These are phyloP conservation scores for Penicillium sp. DNA, from an alignment of 2,329 filamentous ascomycete genomes.

Conservation along the genomic window DNA sequence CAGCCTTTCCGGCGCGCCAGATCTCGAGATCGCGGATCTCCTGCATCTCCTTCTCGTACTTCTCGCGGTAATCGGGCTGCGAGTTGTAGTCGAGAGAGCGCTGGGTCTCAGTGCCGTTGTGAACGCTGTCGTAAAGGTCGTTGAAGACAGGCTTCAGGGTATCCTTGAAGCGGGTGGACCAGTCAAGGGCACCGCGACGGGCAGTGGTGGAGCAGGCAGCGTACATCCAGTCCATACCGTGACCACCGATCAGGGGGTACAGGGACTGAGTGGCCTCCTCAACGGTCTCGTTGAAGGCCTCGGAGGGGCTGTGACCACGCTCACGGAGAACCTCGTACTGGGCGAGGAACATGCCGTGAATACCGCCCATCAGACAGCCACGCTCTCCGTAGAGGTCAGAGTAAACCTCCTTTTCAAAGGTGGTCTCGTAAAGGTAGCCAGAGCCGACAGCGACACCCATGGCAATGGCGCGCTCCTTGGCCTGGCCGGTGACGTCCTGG, in stretches of 20 bases:
- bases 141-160: constrained; percentile 99
- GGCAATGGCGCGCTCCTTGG: constrained; percentile 95
- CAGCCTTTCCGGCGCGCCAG: constrained; percentile 97
- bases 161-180: constrained; percentile 95
- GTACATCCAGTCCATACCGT: constrained; percentile 99
- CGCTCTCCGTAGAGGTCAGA: constrained; percentile 99
- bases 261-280: constrained; percentile 98
- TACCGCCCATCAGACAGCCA: constrained; percentile 99
- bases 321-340: constrained; percentile 99
- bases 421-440: constrained; percentile 99
- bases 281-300: constrained; percentile 99
- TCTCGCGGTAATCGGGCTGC: constrained; percentile 92
- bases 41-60: constrained; percentile 97
- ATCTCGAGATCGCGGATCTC: constrained; percentile 98
- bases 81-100: constrained; percentile 96
- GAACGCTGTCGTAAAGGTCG: constrained; percentile 89
- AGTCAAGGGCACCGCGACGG: constrained; percentile 97
- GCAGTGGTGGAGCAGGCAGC: constrained; percentile 98
- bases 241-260: constrained; percentile 93
- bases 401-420: constrained; percentile 99
- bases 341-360: constrained; percentile 99
- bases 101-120: constrained; percentile 89
- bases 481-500: constrained; percentile 97
- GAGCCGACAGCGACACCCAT: constrained; percentile 95
- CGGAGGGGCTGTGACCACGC: constrained; percentile 93